These are phyloP conservation scores for Cryphonectria parasitica DNA, from an alignment of 2,329 filamentous ascomycete species.

Conservation along the genomic window DNA sequence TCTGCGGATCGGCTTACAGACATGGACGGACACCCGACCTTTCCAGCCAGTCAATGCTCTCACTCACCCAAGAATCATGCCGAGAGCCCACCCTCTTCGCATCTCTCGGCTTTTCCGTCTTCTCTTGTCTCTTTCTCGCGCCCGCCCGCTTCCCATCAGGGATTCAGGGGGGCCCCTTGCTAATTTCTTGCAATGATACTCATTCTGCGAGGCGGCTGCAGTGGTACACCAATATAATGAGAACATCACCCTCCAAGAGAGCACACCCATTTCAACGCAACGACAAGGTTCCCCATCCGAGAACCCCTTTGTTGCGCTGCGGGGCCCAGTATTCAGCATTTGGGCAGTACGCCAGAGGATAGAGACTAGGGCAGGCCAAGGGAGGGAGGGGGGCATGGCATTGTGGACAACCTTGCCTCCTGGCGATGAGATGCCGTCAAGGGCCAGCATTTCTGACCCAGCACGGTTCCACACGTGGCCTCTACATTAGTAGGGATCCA, in stretches of 20 bases:
- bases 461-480: neutral
- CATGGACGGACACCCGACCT: neutral
- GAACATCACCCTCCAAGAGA: neutral
- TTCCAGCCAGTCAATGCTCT: neutral
- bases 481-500: neutral
- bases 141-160: too few relatives aligned
- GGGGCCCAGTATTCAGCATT: neutral
- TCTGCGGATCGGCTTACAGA: neutral
- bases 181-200: neutral
- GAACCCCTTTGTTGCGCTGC: neutral
- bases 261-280: neutral
- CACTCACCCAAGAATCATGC: neutral
- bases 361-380: neutral
- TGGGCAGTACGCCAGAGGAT: neutral
- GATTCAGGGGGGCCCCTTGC: too few relatives aligned
- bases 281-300: conserved; percentile 21
- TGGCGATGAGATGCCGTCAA: neutral
- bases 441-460: neutral
- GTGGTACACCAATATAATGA: neutral
- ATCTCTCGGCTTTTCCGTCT: neutral
- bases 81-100: neutral
- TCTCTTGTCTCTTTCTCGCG: neutral
- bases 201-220: neutral
- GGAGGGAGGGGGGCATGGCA: neutral
- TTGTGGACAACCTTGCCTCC: conserved; percentile 5